These are phyloP conservation scores for Pythium diclinum DNA, from an alignment of 352 stramenopile species.

Conservation along the genomic window DNA sequence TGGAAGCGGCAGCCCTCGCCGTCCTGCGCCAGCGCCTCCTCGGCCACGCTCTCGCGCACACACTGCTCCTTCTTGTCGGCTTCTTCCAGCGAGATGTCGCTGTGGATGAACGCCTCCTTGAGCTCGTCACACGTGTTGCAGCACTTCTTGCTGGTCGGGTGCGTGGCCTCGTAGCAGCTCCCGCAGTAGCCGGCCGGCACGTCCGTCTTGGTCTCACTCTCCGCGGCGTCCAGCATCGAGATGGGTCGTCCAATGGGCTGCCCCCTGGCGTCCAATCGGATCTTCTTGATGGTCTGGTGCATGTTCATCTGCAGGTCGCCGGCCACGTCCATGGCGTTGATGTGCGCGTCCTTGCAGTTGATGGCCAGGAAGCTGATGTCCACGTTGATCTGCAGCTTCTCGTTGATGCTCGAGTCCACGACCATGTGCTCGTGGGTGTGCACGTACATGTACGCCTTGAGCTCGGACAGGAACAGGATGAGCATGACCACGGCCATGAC, in stretches of 20 bases:
- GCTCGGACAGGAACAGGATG: slow-evolving; percentile 91
- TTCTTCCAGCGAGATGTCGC: slow-evolving; percentile 67
- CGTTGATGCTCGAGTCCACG: slow-evolving; percentile 94
- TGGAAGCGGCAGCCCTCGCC: slow-evolving; percentile 79
- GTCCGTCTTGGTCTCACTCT: slow-evolving; percentile 37
- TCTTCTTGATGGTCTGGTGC: slow-evolving; percentile 95
- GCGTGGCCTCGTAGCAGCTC: slow-evolving; percentile 91
- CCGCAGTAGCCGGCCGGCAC: slow-evolving; percentile 91
- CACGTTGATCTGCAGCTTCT: slow-evolving; percentile 95
- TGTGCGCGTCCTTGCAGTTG: slow-evolving; percentile 95
- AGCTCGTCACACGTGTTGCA: slow-evolving; percentile 84
- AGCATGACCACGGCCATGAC: slow-evolving; percentile 83
- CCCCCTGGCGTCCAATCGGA: slow-evolving; percentile 76
- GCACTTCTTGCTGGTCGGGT: slow-evolving; percentile 65
- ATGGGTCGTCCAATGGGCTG: slow-evolving; percentile 60
- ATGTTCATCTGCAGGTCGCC: slow-evolving; percentile 97
- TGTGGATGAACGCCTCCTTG: slow-evolving; percentile 81
- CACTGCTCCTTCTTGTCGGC: slow-evolving; percentile 81
- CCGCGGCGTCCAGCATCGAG: slow-evolving; percentile 34
- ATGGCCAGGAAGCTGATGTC: slow-evolving; percentile 98
- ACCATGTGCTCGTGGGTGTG: slow-evolving; percentile 92
- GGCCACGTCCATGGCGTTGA: slow-evolving; percentile 98
- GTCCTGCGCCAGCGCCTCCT: slow-evolving; percentile 69
- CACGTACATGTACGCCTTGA: slow-evolving; percentile 74
- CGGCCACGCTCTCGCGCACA: slow-evolving; percentile 53